These are phyloP conservation scores for Cyclotella kingstonii DNA, from an alignment of 108 stramenopile genomes.

Conservation along the genomic window DNA sequence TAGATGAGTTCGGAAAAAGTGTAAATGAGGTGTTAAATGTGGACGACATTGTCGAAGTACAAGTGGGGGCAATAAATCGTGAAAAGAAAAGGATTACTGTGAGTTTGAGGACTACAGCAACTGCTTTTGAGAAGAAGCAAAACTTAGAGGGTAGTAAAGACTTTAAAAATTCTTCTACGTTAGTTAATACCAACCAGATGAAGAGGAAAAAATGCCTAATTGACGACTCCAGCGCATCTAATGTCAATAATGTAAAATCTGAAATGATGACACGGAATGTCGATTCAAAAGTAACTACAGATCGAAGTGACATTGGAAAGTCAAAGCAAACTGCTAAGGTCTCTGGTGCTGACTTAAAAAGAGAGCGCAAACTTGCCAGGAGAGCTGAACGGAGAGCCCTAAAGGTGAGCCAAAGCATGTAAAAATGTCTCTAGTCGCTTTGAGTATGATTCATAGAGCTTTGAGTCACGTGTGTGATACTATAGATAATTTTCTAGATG, in stretches of 20 bases:
- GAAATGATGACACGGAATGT: too few species aligned
- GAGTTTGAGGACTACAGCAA: constrained; percentile 66
- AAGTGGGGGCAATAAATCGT: constrained; percentile 75
- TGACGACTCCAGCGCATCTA: too few species aligned
- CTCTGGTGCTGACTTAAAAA: constrained; percentile 62
- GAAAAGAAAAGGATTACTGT: constrained; percentile 70
- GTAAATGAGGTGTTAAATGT: constrained; percentile 56
- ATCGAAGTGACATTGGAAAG: too few species aligned
- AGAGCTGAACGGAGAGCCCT: constrained; percentile 62
- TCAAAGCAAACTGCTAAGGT: background rate
- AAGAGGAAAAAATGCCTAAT: too few species aligned
- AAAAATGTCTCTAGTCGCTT: background rate
- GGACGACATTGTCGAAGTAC: constrained; percentile 58
- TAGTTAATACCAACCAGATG: too few species aligned
- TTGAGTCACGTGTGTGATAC: background rate
- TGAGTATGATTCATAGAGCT: background rate
- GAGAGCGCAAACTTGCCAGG: constrained; percentile 73
- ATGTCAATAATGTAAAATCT: too few species aligned
- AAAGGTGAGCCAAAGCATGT: background rate
- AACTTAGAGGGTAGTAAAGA: too few species aligned
- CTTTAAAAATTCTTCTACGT: too few species aligned
- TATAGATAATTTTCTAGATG: too few species aligned
- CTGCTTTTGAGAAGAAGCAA: constrained; percentile 57
- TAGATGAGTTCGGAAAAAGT: constrained; percentile 66
- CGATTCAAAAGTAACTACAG: background rate